Conservation (phyloP, 768 basidiomycete species). For the Phylloporus sp. region DNA sequence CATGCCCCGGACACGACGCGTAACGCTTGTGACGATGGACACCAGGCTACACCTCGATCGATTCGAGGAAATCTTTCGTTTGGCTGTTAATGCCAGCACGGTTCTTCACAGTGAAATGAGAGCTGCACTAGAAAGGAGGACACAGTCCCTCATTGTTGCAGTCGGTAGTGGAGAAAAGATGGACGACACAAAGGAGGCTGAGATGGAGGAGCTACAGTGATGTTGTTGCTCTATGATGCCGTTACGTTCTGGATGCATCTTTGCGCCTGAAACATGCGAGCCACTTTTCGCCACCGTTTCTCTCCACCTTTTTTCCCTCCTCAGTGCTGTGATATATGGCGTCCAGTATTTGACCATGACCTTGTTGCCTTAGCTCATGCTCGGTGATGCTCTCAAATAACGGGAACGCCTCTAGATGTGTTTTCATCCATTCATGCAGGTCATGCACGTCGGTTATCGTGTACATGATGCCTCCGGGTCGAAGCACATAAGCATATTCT, state of each 20-base stretch:
- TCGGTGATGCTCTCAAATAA: constrained; percentile 79
- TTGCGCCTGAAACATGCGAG: constrained; percentile 84
- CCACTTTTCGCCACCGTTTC: constrained; percentile 89
- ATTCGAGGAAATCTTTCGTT: constrained; percentile 81
- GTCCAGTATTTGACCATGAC: constrained; percentile 73
- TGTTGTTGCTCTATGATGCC: constrained; percentile 7
- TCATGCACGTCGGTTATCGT: constrained; percentile 97
- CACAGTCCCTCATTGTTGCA: constrained; percentile 55
- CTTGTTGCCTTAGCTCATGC: constrained; percentile 66
- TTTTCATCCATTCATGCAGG: constrained; percentile 92
- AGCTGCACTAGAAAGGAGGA: constrained; percentile 57
- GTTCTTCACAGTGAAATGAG: constrained; percentile 85
- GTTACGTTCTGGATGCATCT: constrained; percentile 12
- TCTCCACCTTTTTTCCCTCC: constrained; percentile 94
- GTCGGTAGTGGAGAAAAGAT: constrained; percentile 47
- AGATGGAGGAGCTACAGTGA: constrained; percentile 36
- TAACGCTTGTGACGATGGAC: constrained; percentile 90
- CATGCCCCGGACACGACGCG: constrained; percentile 80
- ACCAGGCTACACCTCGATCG: constrained; percentile 89
- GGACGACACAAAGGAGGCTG: constrained; percentile 30
- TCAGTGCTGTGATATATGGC: constrained; percentile 84
- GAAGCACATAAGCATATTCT: constrained; percentile 92
- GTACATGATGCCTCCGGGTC: constrained; percentile 92
- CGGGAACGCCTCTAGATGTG: constrained; percentile 83
- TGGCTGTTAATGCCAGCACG: constrained; percentile 72